Conservation (phyloP, 2,329 filamentous ascomycete species). For the Aspergillus sp. region DNA sequence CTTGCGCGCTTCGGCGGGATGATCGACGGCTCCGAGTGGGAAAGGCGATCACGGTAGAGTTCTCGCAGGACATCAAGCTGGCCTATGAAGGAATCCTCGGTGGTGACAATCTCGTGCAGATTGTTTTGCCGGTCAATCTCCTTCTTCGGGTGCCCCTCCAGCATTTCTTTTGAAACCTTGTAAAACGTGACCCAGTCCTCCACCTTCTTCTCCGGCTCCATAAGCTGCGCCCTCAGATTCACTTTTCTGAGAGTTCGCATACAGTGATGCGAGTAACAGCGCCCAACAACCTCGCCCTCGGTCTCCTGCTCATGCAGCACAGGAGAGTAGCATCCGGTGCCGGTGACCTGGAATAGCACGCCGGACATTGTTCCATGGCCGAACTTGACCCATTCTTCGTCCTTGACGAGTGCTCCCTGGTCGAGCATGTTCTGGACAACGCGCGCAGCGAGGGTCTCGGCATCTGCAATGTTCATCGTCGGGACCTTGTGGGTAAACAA, state of each 20-base stretch:
- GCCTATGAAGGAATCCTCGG: slow-evolving; percentile 87
- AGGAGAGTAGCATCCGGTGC: slow-evolving; percentile 85
- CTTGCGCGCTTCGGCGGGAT: slow-evolving; percentile 75
- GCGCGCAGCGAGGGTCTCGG: slow-evolving; percentile 76
- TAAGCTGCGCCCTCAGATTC: slow-evolving; percentile 72
- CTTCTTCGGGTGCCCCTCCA: slow-evolving; percentile 73
- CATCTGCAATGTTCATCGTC: slow-evolving; percentile 97
- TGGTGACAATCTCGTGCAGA: slow-evolving; percentile 90
- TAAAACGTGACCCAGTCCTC: slow-evolving; percentile 92
- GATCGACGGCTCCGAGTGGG: slow-evolving; percentile 71
- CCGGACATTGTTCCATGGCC: slow-evolving; percentile 77
- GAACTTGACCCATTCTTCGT: slow-evolving; percentile 98
- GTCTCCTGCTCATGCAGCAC: slow-evolving; percentile 69
- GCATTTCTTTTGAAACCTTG: slow-evolving; percentile 73
- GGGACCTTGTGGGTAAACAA: slow-evolving; percentile 94
- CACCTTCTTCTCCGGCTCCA: slow-evolving; percentile 66
- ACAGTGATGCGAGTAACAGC: slow-evolving; percentile 93
- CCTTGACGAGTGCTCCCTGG: slow-evolving; percentile 73
- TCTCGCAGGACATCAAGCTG: slow-evolving; percentile 82
- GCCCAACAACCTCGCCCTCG: slow-evolving; percentile 58
- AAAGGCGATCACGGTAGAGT: slow-evolving; percentile 81
- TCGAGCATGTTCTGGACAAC: slow-evolving; percentile 80
- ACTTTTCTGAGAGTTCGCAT: slow-evolving; percentile 93
- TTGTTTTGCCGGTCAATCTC: slow-evolving; percentile 92
- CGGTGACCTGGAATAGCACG: slow-evolving; percentile 90